A percentile compares a stretch with the other conserved stretches of the same genome.
Evolutionary conservation across 164 flowering plant species (phyloP).

Genomic region (Pachysandra terminalis): DNA sequence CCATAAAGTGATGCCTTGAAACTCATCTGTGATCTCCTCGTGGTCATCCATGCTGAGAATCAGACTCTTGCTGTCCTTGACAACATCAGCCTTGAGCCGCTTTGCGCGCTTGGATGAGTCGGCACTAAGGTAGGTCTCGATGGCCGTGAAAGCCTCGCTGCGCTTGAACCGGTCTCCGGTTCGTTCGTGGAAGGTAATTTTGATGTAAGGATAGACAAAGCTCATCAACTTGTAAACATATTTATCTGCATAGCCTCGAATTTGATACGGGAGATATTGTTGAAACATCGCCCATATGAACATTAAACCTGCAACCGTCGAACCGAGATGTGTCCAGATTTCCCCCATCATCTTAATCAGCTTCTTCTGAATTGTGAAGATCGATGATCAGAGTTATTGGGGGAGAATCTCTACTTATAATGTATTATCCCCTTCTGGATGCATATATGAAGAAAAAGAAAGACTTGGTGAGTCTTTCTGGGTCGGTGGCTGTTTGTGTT

Average conservation of each 20-base stretch:
- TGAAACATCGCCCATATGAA: slow-evolving; percentile 18
- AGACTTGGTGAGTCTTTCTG: too few relatives aligned
- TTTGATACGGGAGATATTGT: slow-evolving; percentile 11
- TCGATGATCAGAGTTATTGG: too few relatives aligned
- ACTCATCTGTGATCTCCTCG: slow-evolving; percentile 25
- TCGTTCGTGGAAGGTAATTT: slow-evolving; percentile 24
- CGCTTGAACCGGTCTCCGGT: slow-evolving; percentile 9
- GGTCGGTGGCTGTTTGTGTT: too few relatives aligned
- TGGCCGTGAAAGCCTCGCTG: slow-evolving; percentile 24
- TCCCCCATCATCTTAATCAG: neutral
- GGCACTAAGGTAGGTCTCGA: slow-evolving; percentile 24
- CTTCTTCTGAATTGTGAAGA: too few relatives aligned
- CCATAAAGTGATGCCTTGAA: slow-evolving; percentile 17
- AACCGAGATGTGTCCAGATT: slow-evolving; percentile 8
- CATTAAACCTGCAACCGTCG: slow-evolving; percentile 11
- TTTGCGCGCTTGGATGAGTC: slow-evolving; percentile 19
- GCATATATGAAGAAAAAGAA: too few relatives aligned
- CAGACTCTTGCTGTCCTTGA: slow-evolving; percentile 11
- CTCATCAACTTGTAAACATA: neutral
- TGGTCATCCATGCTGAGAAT: slow-evolving; percentile 21
- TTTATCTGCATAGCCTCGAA: neutral
- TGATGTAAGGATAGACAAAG: slow-evolving; percentile 22
- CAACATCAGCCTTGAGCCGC: slow-evolving; percentile 28
- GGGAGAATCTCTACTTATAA: too few relatives aligned
- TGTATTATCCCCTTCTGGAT: too few relatives aligned